phyloP scores from a whole-genome alignment of 2,329 filamentous ascomycete genomes.

The Phoma sp. region DNA sequence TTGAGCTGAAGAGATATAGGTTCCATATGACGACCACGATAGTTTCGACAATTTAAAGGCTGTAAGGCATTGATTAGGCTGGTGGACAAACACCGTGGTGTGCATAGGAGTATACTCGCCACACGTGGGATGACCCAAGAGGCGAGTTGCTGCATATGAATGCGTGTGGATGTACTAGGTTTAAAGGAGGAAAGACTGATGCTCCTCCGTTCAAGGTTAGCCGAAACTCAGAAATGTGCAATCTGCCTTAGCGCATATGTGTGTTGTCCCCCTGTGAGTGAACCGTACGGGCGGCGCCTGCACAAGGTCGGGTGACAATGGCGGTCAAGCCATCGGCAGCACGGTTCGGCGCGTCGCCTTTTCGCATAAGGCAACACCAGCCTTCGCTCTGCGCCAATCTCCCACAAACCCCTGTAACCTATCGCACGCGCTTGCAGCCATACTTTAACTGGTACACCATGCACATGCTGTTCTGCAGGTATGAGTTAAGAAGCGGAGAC shows the following conservation, averaged over 20 bases:
- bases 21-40: too few relatives aligned
- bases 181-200: too few relatives aligned
- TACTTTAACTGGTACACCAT: not conserved
- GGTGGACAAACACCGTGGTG: too few relatives aligned
- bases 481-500: not conserved
- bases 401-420: not conserved
- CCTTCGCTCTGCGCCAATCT: not conserved
- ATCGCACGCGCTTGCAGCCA: not conserved
- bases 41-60: too few relatives aligned
- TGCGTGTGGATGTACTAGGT: too few relatives aligned
- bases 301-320: not conserved
- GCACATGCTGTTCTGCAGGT: not conserved
- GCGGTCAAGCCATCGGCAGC: not conserved
- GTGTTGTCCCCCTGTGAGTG: too few relatives aligned
- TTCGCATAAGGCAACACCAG: not conserved
- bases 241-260: too few relatives aligned
- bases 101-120: too few relatives aligned
- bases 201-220: not conserved
- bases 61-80: too few relatives aligned
- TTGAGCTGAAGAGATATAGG: too few relatives aligned
- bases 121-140: not conserved
- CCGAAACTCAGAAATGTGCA: too few relatives aligned
- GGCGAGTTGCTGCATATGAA: not conserved
- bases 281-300: too few relatives aligned
- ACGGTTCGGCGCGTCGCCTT: not conserved